phyloP scores from a whole-genome alignment of 1,139 yeast species.

The Schwanniomyces etchellsii region DNA sequence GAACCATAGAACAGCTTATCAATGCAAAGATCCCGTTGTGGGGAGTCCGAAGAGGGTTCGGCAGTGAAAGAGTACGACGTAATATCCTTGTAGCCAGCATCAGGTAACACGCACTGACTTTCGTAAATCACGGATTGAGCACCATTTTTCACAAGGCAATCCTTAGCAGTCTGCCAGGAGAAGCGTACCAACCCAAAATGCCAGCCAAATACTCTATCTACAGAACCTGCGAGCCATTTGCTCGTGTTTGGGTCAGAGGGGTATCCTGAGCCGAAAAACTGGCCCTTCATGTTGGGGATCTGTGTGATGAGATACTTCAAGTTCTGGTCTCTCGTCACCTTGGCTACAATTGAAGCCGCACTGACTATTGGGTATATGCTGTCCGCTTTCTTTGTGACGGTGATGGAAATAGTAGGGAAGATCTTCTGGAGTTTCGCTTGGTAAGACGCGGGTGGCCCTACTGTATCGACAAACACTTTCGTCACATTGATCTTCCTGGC shows the following conservation, averaged over 20 bases:
- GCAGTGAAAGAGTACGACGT: too few species aligned
- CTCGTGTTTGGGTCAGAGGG: conserved; percentile 89
- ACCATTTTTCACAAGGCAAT: conserved; percentile 50
- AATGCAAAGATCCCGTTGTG: conserved; percentile 4
- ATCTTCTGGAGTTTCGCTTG: conserved; percentile 63
- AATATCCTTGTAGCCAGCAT: conserved; percentile 28
- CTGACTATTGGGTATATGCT: conserved; percentile 90
- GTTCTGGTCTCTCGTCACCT: conserved; percentile 84
- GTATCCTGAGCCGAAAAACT: conserved; percentile 79
- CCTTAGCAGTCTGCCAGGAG: conserved; percentile 92
- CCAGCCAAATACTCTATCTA: conserved; percentile 88
- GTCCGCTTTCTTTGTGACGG: conserved; percentile 96
- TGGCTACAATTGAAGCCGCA: conserved; percentile 96
- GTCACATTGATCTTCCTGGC: conserved; percentile 56
- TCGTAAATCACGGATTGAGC: conserved; percentile 41
- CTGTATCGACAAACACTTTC: conserved; percentile 87
- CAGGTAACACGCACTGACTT: conserved; percentile 25
- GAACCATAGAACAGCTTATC: conserved; percentile 7
- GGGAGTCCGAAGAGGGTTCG: conserved; percentile 2
- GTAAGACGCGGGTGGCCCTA: conserved; percentile 88
- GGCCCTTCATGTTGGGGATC: conserved; percentile 17
- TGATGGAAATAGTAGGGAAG: conserved; percentile 69
- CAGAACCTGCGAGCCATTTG: conserved; percentile 56
- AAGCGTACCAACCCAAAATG: conserved; percentile 65
- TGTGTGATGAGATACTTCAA: conserved; percentile 33